Evolutionary conservation across 345 rosid species (phyloP).

Genomic region (Eucalyptus cladocalyx): DNA sequence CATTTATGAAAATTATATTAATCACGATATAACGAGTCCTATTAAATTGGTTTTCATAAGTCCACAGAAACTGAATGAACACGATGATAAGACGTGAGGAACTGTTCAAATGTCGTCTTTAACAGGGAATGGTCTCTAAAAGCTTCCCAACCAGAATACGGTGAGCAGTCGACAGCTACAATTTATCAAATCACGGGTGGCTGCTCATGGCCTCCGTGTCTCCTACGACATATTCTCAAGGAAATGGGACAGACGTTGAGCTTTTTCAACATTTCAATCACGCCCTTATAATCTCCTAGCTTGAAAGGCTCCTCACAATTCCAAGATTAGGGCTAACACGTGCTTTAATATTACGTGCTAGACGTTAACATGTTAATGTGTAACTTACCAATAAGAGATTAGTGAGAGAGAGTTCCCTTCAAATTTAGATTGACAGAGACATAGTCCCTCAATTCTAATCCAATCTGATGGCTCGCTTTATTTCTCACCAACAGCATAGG

Average conservation of each 20-base stretch:
- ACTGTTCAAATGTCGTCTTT: background rate
- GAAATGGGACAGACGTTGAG: background rate
- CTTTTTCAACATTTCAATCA: background rate
- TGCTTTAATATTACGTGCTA: background rate
- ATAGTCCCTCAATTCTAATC: background rate
- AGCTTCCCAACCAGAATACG: background rate
- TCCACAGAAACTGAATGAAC: background rate
- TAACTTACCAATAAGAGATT: background rate
- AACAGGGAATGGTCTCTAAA: fast-evolving
- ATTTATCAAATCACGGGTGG: background rate
- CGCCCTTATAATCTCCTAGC: background rate
- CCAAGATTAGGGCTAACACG: background rate
- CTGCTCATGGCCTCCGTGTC: background rate
- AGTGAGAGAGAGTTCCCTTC: background rate
- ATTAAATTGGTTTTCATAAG: background rate
- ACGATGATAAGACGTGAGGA: background rate
- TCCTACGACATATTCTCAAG: background rate
- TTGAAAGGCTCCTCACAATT: background rate
- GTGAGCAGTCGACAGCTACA: background rate
- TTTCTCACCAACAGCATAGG: background rate
- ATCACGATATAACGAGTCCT: background rate
- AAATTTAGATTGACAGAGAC: background rate
- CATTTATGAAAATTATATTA: background rate
- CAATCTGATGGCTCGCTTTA: background rate
- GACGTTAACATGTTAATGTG: background rate